Base-by-base conservation (phyloP, 805 yeast genomes). In the Yarrowia osloensis region DNA sequence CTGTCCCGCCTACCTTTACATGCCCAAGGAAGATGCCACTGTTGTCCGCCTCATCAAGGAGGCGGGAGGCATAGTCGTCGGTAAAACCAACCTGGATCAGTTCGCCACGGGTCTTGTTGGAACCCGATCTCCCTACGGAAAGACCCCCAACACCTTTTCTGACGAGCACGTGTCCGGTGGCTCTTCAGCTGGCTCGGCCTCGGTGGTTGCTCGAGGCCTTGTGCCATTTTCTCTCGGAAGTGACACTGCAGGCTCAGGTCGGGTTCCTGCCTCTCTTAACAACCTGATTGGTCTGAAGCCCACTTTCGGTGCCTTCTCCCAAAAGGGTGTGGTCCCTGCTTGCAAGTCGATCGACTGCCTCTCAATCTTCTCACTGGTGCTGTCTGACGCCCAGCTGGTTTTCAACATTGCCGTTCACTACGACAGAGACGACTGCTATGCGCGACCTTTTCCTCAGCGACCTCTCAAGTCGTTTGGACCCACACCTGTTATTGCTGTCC, bases 41-140 rank as follows among this genome's bases (percentile, higher is more conserved):
- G 84, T 89, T 7, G 97, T 92, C 13, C 76, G 79, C 9, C 77
- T 87, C 19, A 81, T 95, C 72, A 85, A 91, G 77, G 84, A 81
- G n/a, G 89, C 91, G 40, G 99, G 99, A 75, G 98, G 98, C 54
- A 90, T 94, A 67, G 84, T 94, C 46, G 81, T 94, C 57, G 98
- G 98, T 68, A 94, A 94, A 77, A 95, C 98, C 66, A 94, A 94
- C 77, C 81, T 94, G 77, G 99, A 94, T 77, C 99, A 94, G 77
- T 94, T 94, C 79, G 98, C 98, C 15, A 95, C 99, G 2, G 99
- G 99, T 42, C 82, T 94, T 68, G 98, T 94, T 1, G 99, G 99
- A 52, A 88, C 91, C 37, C 84, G 99, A 74, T 90, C 97, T 7
- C 98, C 99, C 0, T 94, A 94, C 75, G 99, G 99, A 13, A 84